phyloP scores from a whole-genome alignment of 106 monocot genomes.

The Gastrodia elata region DNA sequence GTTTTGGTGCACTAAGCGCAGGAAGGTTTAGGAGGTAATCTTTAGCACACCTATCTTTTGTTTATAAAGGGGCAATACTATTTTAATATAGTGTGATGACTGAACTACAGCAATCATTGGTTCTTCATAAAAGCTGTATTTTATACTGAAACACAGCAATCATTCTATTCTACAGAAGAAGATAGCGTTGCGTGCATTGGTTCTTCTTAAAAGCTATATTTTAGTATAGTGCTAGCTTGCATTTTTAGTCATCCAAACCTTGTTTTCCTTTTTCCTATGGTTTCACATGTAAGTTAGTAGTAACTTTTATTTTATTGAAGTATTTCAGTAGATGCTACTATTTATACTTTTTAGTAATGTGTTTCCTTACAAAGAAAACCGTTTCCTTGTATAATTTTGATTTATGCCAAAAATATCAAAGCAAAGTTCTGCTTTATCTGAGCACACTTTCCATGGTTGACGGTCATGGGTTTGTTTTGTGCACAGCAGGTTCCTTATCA shows the following conservation, averaged over 20 bases:
- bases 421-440: not conserved
- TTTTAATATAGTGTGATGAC: not conserved
- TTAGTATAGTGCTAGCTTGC: not conserved
- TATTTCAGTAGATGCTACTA: too few relatives aligned
- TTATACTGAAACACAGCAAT: not conserved
- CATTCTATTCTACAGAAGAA: not conserved
- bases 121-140: too few relatives aligned
- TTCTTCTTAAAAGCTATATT: conserved; percentile 3
- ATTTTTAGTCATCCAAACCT: not conserved
- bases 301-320: too few relatives aligned
- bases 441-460: not conserved
- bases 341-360: too few relatives aligned
- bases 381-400: conserved; percentile 1
- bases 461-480: not conserved
- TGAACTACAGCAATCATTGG: too few relatives aligned
- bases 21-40: conserved; percentile 88
- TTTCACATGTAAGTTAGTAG: not conserved
- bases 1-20: conserved; percentile 88
- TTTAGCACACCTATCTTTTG: conserved; percentile 1
- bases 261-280: not conserved
- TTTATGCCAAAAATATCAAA: not conserved
- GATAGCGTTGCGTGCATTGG: not conserved
- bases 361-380: too few relatives aligned
- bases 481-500: not conserved
- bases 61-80: not conserved